Percentiles rank a stretch among this genome's conserved stretches.
Conservation (phyloP, 2,329 filamentous ascomycete species). For the Beauveria varroae region DNA sequence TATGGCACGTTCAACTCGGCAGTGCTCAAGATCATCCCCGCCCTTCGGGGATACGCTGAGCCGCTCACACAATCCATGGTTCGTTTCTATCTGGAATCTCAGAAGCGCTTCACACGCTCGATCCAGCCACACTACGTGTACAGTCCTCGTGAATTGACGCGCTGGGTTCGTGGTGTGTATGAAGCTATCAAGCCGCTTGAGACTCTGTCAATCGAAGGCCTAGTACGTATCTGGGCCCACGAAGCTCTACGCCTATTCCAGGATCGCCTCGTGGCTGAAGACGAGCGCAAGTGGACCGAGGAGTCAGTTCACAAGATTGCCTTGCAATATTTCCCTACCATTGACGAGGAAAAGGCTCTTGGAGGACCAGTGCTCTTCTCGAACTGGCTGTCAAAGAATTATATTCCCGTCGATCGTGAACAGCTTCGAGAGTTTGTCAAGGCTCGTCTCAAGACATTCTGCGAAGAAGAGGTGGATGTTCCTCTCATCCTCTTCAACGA, state of each 20-base stretch:
- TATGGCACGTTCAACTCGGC: constrained; percentile 98
- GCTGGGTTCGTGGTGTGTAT: constrained; percentile 96
- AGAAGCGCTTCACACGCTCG: constrained; percentile 87
- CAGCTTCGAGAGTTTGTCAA: constrained; percentile 96
- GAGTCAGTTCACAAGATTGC: constrained; percentile 82
- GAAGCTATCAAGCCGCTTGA: constrained; percentile 93
- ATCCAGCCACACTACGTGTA: constrained; percentile 99
- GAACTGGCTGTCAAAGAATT: constrained; percentile 99
- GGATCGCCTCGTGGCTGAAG: constrained; percentile 88
- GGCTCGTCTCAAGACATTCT: constrained; percentile 94
- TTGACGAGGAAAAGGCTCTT: constrained; percentile 82
- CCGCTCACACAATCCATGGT: constrained; percentile 97
- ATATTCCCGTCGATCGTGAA: constrained; percentile 92
- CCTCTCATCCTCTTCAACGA: constrained; percentile 99
- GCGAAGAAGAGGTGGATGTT: constrained; percentile 98
- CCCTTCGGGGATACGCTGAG: constrained; percentile 90
- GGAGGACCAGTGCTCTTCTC: constrained; percentile 95
- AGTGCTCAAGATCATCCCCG: constrained; percentile 91
- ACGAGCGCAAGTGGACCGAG: constrained; percentile 92
- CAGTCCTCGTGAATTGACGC: constrained; percentile 93
- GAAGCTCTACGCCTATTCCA: constrained; percentile 95
- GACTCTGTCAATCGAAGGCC: constrained; percentile 76
- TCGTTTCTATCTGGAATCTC: constrained; percentile 88
- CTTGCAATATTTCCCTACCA: constrained; percentile 86
- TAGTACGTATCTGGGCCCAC: constrained; percentile 96